A percentile compares a stretch with the other conserved stretches of the same genome.
These are phyloP conservation scores for Lachancea waltii DNA, from an alignment of 805 yeast species.

Conservation along the genomic window DNA sequence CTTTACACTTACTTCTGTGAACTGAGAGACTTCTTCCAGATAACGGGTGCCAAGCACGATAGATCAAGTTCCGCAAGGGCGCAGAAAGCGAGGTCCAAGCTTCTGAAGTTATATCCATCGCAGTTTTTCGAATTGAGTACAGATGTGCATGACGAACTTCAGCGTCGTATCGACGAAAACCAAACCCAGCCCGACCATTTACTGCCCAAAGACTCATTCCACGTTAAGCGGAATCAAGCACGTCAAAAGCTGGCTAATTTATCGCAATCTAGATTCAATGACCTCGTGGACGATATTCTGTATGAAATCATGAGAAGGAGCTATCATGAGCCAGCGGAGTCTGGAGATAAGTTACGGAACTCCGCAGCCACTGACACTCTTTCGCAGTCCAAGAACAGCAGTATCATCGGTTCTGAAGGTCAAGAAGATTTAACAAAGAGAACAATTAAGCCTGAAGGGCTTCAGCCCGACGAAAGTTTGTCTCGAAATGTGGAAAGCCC, in stretches of 20 bases:
- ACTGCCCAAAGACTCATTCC: slow-evolving; percentile 66
- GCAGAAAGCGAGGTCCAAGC: slow-evolving; percentile 76
- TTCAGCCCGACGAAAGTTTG: too few species aligned
- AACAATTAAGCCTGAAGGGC: too few species aligned
- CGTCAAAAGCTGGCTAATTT: slow-evolving; percentile 83
- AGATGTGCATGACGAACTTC: slow-evolving; percentile 89
- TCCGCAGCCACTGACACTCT: too few species aligned
- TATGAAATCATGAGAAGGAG: slow-evolving; percentile 78
- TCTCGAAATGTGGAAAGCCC: too few species aligned
- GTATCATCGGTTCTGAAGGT: too few species aligned
- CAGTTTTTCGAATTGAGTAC: slow-evolving; percentile 89
- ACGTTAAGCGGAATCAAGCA: slow-evolving; percentile 93
- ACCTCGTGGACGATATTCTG: slow-evolving; percentile 81
- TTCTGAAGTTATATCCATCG: slow-evolving; percentile 67
- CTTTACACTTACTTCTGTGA: slow-evolving; percentile 24
- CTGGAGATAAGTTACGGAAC: too few species aligned
- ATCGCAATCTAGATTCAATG: slow-evolving; percentile 77
- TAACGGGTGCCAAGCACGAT: slow-evolving; percentile 27
- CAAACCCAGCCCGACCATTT: slow-evolving; percentile 56
- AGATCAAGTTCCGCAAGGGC: slow-evolving; percentile 45
- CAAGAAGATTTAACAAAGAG: too few species aligned
- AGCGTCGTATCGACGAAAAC: slow-evolving; percentile 63
- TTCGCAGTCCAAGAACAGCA: too few species aligned
- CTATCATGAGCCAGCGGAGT: slow-evolving; percentile 35
- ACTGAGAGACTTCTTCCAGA: slow-evolving; percentile 23